Percentiles rank a stretch among this genome's conserved stretches.
Conservation (phyloP, 768 basidiomycete genomes). For the Mycena olivaceomarginata region DNA sequence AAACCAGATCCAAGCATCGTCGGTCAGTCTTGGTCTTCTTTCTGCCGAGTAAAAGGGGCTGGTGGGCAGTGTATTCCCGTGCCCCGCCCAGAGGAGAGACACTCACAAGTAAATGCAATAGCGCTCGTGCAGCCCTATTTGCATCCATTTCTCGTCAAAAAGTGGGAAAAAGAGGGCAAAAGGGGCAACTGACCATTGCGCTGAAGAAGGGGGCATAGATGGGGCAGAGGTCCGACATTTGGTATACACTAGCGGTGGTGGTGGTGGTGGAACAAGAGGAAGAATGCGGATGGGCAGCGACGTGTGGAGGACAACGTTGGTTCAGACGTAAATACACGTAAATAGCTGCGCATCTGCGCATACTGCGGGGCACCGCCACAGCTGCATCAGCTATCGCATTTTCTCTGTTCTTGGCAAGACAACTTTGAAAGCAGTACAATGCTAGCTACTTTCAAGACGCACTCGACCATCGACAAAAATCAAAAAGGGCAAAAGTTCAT, state of each 20-base stretch:
- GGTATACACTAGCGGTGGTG: neutral
- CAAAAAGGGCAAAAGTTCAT: too few species aligned
- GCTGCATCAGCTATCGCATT: too few species aligned
- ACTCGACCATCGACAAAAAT: accelerated
- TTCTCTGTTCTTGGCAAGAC: too few species aligned
- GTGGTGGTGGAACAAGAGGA: too few species aligned
- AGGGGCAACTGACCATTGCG: conserved; percentile 83
- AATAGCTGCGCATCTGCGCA: too few species aligned
- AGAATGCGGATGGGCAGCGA: too few species aligned
- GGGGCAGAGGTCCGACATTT: conserved; percentile 79
- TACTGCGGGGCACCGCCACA: too few species aligned
- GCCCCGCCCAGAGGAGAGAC: neutral
- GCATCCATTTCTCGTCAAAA: conserved; percentile 2
- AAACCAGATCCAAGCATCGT: neutral
- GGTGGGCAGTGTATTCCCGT: neutral
- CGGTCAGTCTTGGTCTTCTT: neutral
- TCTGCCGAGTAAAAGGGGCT: neutral
- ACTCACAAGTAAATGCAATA: conserved; percentile 97
- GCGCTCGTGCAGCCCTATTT: conserved; percentile 94
- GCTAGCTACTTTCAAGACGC: too few species aligned
- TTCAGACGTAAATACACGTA: too few species aligned
- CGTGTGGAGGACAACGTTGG: too few species aligned
- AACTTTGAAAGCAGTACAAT: too few species aligned
- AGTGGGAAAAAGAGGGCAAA: neutral
- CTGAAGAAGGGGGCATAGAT: conserved; percentile 99